Base-by-base conservation (phyloP, 164 flowering plant species). In the Tetrastigma voinierianum region DNA sequence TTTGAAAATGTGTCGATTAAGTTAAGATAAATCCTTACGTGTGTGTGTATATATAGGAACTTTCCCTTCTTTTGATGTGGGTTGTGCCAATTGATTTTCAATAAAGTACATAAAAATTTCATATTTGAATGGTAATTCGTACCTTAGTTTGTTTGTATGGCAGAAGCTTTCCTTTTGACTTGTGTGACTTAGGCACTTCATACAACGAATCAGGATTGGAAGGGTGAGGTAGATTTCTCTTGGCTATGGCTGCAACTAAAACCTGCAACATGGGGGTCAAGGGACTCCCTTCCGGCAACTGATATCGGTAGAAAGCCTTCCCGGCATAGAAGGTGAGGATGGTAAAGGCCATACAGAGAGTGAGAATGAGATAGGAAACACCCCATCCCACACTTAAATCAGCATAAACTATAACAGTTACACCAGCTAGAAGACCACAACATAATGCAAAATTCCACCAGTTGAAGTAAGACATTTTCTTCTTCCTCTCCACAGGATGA, bases 391-490 rank as follows among this genome's bases (percentile, higher is more conserved):
- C 61, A 46, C 59, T 10, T 10, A n/a, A n/a, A 32, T 77, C 72
- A n/a, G 70, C 45, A 43, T 74, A 74, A 46, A 59, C 74, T 21
- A 74, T 64, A 9, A 74, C 44, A 4, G 74, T 74, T 10, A 68
- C n/a, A n/a, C 77, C 69, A 23, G 74, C 51, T 14, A 77, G n/a
- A n/a, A 74, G 68, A 0, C 77, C 78, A 20, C 55, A 71, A 23
- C 76, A 72, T 0, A 78, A 62, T 3, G 61, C 62, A 61, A 66
- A 69, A 60, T 68, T 71, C 81, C 81, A 78, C 81, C 75, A 78
- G 61, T 78, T 78, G 76, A 78, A 78, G 62, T 45, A 75, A 1
- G 81, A 72, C 78, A 75, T 69, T 55, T 75, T 78, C 51, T 69
- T 53, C 61, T 69, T 78, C 67, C 81, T 59, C 54, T 78, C 81